A percentile compares a stretch with the other conserved stretches of the same genome.
Conservation (phyloP, 768 basidiomycete species). For the Boletus sp. region DNA sequence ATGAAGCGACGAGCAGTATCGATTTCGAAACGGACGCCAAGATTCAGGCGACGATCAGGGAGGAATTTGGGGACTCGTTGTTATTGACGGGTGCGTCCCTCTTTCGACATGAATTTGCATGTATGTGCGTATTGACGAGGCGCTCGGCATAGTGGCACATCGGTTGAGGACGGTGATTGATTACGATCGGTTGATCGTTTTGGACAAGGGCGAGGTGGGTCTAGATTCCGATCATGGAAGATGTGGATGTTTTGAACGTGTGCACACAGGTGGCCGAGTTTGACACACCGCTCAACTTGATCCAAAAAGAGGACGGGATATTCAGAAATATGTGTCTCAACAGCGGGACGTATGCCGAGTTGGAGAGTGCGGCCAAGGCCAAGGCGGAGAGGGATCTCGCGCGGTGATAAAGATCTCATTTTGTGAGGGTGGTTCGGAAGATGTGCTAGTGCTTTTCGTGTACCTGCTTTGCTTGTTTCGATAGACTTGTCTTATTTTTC, state of each 20-base stretch:
- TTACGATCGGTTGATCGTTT: conserved; percentile 73
- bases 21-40: conserved; percentile 88
- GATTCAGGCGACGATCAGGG: conserved; percentile 84
- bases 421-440: too few relatives aligned
- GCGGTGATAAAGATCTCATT: too few relatives aligned
- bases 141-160: conserved; percentile 54
- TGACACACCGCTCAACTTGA: conserved; percentile 70
- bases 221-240: neutral
- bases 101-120: too few relatives aligned
- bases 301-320: conserved; percentile 59
- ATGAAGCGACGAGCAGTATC: conserved; percentile 85
- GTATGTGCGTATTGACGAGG: conserved; percentile 7
- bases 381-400: conserved; percentile 25
- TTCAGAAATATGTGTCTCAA: conserved; percentile 70
- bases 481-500: too few relatives aligned
- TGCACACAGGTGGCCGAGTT: conserved; percentile 59
- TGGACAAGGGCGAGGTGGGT: conserved; percentile 49
- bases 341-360: conserved; percentile 61
- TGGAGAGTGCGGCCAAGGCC: conserved; percentile 58
- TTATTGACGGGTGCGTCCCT: conserved; percentile 61
- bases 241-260: too few relatives aligned
- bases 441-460: too few relatives aligned
- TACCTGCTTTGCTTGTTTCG: too few relatives aligned
- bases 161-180: conserved; percentile 77
- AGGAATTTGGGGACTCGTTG: conserved; percentile 76